Evolutionary conservation across 768 basidiomycete genomes (phyloP).

Genomic region (Lentinula sp.): DNA sequence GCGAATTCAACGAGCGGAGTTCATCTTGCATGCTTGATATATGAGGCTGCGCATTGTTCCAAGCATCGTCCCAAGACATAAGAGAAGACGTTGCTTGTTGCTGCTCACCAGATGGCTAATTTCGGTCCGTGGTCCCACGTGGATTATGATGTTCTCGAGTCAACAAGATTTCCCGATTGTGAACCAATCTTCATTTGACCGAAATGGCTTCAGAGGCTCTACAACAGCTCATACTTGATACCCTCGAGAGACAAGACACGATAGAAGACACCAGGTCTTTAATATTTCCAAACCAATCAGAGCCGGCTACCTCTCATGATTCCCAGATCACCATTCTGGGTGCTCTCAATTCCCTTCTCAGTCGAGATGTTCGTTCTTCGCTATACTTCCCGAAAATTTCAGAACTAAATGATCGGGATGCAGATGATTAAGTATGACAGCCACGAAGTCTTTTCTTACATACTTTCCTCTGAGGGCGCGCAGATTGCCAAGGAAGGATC

Average conservation of each 20-base stretch:
- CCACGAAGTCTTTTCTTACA: conserved; percentile 70
- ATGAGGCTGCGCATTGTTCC: conserved; percentile 53
- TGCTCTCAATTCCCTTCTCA: conserved; percentile 84
- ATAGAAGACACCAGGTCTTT: conserved; percentile 71
- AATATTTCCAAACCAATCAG: conserved; percentile 55
- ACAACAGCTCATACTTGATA: conserved; percentile 75
- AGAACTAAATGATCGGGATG: conserved; percentile 10
- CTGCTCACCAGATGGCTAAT: background rate
- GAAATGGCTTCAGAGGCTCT: conserved; percentile 64
- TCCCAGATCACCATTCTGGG: conserved; percentile 82
- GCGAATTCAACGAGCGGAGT: conserved; percentile 23
- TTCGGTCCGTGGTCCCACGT: background rate
- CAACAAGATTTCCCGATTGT: background rate
- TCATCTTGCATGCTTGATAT: conserved; percentile 42
- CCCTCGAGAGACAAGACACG: conserved; percentile 46
- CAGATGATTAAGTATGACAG: conserved; percentile 84
- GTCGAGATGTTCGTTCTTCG: conserved; percentile 65
- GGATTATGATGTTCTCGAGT: background rate
- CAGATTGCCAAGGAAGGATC: conserved; percentile 80
- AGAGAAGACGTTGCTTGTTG: background rate
- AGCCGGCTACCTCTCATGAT: conserved; percentile 59
- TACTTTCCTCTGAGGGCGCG: conserved; percentile 75
- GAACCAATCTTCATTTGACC: background rate
- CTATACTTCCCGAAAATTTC: conserved; percentile 2
- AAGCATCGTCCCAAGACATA: conserved; percentile 53